A percentile compares a stretch with the other conserved stretches of the same genome.
Evolutionary conservation across 169 alveolate species (phyloP).

Genomic region (Cryptosporidium baileyi): DNA sequence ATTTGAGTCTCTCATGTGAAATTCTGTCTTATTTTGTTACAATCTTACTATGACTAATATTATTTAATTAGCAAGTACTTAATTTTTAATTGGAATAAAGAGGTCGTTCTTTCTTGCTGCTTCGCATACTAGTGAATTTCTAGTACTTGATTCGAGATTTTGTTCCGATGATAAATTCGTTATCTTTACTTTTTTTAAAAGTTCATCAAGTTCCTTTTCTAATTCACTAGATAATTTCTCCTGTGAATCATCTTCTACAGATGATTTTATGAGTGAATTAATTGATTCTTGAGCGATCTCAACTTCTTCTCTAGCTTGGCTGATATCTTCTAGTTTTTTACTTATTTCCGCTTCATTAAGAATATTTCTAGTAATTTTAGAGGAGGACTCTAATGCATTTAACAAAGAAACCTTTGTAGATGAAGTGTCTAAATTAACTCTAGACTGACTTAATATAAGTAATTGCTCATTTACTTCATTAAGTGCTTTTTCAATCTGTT

Average conservation of each 20-base stretch:
- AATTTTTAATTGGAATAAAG: not conserved
- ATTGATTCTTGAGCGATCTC: slow-evolving; percentile 31
- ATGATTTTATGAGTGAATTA: slow-evolving; percentile 30
- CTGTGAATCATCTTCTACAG: not conserved
- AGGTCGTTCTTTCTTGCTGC: not conserved
- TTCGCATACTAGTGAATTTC: not conserved
- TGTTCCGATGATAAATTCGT: not conserved
- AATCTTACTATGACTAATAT: not conserved
- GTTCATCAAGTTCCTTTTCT: slow-evolving; percentile 37
- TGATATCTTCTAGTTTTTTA: slow-evolving; percentile 37
- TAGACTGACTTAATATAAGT: slow-evolving; percentile 22
- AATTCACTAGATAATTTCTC: not conserved
- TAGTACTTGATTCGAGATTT: not conserved
- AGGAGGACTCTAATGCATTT: slow-evolving; percentile 49
- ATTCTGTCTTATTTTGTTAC: not conserved
- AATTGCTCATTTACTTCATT: slow-evolving; percentile 51
- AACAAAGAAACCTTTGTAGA: slow-evolving; percentile 22
- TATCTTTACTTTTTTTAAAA: not conserved
- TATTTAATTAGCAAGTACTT: not conserved
- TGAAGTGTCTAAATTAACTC: slow-evolving; percentile 28
- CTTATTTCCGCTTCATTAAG: slow-evolving; percentile 22
- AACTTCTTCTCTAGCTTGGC: slow-evolving; percentile 13
- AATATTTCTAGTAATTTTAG: slow-evolving; percentile 11
- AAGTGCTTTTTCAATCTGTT: slow-evolving; percentile 47
- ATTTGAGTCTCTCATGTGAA: not conserved